These are phyloP conservation scores for Apiospora koreana DNA, from an alignment of 2,329 filamentous ascomycete species.

Conservation along the genomic window DNA sequence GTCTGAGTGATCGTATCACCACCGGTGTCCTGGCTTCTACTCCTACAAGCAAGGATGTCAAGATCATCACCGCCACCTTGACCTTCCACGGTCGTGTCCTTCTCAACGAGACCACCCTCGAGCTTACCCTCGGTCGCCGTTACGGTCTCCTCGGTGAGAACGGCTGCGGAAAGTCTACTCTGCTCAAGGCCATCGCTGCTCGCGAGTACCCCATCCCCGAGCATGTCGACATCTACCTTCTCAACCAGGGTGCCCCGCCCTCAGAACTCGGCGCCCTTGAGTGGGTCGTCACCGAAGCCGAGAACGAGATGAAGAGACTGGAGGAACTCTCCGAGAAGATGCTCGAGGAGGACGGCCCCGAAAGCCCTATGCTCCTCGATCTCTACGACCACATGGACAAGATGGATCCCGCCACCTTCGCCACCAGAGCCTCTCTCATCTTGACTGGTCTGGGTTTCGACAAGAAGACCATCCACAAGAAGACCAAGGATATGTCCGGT, in stretches of 20 bases:
- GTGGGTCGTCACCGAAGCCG: conserved; percentile 94
- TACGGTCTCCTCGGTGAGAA: conserved; percentile 98
- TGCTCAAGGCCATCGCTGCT: conserved; percentile 90
- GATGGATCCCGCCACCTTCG: conserved; percentile 98
- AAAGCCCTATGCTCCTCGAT: conserved; percentile 86
- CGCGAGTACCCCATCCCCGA: conserved; percentile 96
- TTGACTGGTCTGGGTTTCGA: conserved; percentile 99
- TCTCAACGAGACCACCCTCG: conserved; percentile 89
- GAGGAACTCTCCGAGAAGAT: conserved; percentile 88
- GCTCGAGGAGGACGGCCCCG: conserved; percentile 88
- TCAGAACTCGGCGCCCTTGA: conserved; percentile 89
- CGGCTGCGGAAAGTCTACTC: conserved; percentile 98
- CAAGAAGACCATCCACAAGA: conserved; percentile 97
- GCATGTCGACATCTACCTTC: conserved; percentile 95
- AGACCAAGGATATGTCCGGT: conserved; percentile 99
- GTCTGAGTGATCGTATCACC: conserved; percentile 95
- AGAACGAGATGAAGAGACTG: conserved; percentile 82
- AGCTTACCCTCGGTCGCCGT: conserved; percentile 87
- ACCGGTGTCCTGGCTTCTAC: conserved; percentile 93
- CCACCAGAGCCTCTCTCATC: conserved; percentile 93
- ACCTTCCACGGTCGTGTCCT: conserved; percentile 98
- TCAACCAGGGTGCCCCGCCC: conserved; percentile 94
- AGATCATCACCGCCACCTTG: conserved; percentile 89
- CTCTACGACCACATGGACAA: conserved; percentile 99
- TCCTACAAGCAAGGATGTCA: conserved; percentile 85